Percentiles rank a stretch among this genome's conserved stretches.
Conservation (phyloP, 768 basidiomycete genomes). For the Suillus luteus region DNA sequence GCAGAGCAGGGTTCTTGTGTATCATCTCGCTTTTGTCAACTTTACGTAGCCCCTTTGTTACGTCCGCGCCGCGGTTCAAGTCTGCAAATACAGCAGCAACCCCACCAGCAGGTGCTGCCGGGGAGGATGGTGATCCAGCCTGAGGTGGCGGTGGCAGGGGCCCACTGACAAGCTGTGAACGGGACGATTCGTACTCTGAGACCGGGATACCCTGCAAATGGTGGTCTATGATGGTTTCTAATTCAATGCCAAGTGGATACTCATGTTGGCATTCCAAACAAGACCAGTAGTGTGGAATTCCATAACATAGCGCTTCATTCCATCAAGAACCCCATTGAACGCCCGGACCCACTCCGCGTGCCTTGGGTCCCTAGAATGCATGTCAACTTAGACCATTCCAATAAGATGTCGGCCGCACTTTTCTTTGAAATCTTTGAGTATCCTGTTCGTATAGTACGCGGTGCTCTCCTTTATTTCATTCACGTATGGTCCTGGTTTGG, state of each 20-base stretch:
- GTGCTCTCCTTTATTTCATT: conserved; percentile 83
- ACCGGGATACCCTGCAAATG: conserved; percentile 54
- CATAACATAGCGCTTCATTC: conserved; percentile 78
- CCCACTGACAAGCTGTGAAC: conserved; percentile 36
- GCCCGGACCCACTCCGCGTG: conserved; percentile 88
- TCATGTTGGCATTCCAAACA: conserved; percentile 83
- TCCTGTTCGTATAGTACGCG: conserved; percentile 84
- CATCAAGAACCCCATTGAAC: conserved; percentile 72
- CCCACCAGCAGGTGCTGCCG: conserved; percentile 51
- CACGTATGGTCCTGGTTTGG: conserved; percentile 81
- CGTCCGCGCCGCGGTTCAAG: conserved; percentile 84
- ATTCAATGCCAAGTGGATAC: conserved; percentile 18
- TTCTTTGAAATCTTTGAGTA: conserved; percentile 92
- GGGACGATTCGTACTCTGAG: conserved; percentile 50
- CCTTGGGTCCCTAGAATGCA: conserved; percentile 67
- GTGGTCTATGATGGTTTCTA: background rate
- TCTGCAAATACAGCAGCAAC: conserved; percentile 86
- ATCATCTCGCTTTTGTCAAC: conserved; percentile 98
- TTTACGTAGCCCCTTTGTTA: conserved; percentile 90
- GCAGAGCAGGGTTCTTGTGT: conserved; percentile 93
- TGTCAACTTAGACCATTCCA: conserved; percentile 14
- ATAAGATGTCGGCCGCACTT: conserved; percentile 57
- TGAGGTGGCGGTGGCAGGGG: conserved; percentile 47
- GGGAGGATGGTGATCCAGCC: conserved; percentile 40
- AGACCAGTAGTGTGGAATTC: conserved; percentile 87